Evolutionary conservation across 2,329 filamentous ascomycete species (phyloP), one percentile per base, ranked within the genome.

Genomic region (Fusarium pininemorale): DNA sequence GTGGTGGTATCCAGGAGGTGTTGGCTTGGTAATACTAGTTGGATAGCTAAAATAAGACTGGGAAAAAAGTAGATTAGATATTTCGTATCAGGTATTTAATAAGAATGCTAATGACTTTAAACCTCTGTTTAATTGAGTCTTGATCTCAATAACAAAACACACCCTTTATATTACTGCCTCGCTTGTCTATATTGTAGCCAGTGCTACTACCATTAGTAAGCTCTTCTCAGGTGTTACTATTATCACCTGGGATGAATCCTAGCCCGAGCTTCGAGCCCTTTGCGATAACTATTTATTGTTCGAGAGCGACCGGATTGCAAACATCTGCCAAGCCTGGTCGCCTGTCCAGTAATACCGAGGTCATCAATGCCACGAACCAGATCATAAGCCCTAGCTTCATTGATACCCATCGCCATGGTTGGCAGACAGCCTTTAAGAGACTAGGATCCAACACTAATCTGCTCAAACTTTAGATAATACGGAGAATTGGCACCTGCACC

Each of bases 391-490:
- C 88, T 0, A 88, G 89, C 14, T 89, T 90, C 77, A 81, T 90
- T 65, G 86, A 90, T 77, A 90, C 87, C 0, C 88, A 90, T 71
- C 84, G 85, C 4, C 87, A 89, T 69, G 83, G 85, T 1, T 89
- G 88, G 89, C 87, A 90, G 74, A 89, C 88, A 0, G 86, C 83
- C 15, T 84, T 85, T 74, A 88, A 87, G 74, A 89, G 88, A 0
- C 73, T 90, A 3, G 85, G 72, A 3, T 85, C 87, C 13, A 88
- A 90, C 73, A 86, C 85, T 0, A 87, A 83, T 0, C 78, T 89
- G 22, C 83, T 10, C 83, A 87, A 51, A 89, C 77, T 82, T 88
- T 42, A 58, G 61, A 39, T 82, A 83, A 14, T 86, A 84, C 62
- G 80, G 82, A 39, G 80, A 82, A 51, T 82, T 73, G 13, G 80